Evolutionary conservation across 75 land plant species (phyloP), one percentile per base, ranked within the genome.

Genomic region (Cunninghamia lanceolata): DNA sequence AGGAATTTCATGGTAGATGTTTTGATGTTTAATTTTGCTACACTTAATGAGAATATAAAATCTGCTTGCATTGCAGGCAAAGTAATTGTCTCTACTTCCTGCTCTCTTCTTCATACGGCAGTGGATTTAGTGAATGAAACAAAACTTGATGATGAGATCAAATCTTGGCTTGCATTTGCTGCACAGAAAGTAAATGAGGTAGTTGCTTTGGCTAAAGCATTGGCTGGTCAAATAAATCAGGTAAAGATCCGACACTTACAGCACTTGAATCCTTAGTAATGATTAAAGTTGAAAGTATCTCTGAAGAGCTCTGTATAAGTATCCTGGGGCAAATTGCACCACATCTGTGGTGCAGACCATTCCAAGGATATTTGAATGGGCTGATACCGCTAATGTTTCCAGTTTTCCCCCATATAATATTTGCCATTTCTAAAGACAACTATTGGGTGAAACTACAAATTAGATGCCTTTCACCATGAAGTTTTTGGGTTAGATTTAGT

Each of bases 101-200:
- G 94, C 88, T 95, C 97, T 4, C 95, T 95, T 70, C 88, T 95
- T 34, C 96, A 95, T 88, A 92, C 96, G 43, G 95, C 96, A n/a
- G 96, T 95, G 80, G 96, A 95, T 87, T 80, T 95, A 30, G 92
- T 91, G 39, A 93, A 95, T 87, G 96, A 95, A 88, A 95, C 94
- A 35, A 94, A 95, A 88, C 86, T 95, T 42, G 97, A 95, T 81
- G 73, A 43, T 56, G 97, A 95, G 85, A 86, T 95, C 80, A 95
- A 94, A 75, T 94, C 94, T 43, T 95, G 96, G 96, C 90, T 95
- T 30, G 96, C 95, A 43, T 95, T 95, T 90, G 96, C 95, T 42
- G 96, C 96, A 11, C 96, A 95, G 84, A 95, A 95, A 89, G 82
- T 95, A 9, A 47, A 89, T 84, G 97, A 95, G 88, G 96, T 95